A percentile compares a stretch with the other conserved stretches of the same genome.
These are phyloP conservation scores for Prunus salicina DNA, from an alignment of 306 rosid genomes.

Conservation along the genomic window DNA sequence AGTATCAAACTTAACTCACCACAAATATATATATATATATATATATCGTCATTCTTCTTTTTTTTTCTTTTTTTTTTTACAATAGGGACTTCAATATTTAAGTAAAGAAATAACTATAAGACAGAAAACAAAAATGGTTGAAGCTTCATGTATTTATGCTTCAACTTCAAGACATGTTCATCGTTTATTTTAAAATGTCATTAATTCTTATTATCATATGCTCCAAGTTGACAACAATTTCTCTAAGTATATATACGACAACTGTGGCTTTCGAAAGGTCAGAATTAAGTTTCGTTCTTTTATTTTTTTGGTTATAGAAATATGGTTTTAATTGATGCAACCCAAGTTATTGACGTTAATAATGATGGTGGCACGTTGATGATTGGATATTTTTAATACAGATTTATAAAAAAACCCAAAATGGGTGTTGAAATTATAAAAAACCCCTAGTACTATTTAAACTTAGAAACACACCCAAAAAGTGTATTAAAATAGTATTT, in stretches of 20 bases:
- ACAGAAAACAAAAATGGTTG: neutral
- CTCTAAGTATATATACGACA: neutral
- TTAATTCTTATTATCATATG: neutral
- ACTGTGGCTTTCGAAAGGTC: neutral
- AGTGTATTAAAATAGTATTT: no score
- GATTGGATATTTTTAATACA: neutral
- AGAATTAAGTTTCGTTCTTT: neutral
- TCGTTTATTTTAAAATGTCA: neutral
- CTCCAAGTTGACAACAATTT: slow-evolving; percentile 1
- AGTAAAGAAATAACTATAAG: neutral
- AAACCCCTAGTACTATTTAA: no score
- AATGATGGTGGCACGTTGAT: slow-evolving; percentile 16
- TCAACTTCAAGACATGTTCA: neutral
- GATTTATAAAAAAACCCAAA: no score
- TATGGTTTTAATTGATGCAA: neutral
- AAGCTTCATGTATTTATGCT: neutral
- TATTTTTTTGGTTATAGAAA: neutral
- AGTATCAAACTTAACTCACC: no score
- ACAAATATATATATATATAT: no score
- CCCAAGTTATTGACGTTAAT: neutral
- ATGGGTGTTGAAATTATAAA: no score
- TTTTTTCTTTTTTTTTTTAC: no score
- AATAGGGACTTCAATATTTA: neutral
- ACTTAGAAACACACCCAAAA: no score
- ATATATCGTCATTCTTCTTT: no score